Evolutionary conservation across 179 eudicot species (phyloP), one percentile per base, ranked within the genome.

Genomic region (Drosera spatulata): DNA sequence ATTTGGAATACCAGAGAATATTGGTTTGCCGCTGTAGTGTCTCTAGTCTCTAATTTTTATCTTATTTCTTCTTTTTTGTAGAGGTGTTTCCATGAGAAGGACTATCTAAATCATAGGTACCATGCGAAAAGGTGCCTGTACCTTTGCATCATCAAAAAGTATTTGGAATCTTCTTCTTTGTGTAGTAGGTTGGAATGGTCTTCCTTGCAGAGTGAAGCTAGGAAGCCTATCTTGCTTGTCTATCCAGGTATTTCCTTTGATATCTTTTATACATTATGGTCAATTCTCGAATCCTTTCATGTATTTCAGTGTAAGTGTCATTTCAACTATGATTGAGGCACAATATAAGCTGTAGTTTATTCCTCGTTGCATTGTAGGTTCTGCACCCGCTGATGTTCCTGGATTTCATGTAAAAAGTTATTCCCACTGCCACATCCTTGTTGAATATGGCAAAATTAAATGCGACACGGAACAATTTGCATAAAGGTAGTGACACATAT

Each of bases 61-160:
- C n/a, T n/a, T n/a, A n/a, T n/a, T n/a, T 43, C 14, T 63, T 55
- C 49, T 22, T 43, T 39, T n/a, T n/a, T n/a, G n/a, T n/a, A 91
- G 98, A 93, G 82, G 71, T 85, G 91, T 61, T 91, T 91, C 77
- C 85, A 74, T 65, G 98, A 88, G 61, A 91, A 91, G 69, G 98
- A 91, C 76, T 88, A 84, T 70, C 71, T 91, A 66, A 86, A 91
- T 75, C 72, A 88, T 65, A 81, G 96, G 46, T 91, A 88, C 75
- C 93, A 88, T 82, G 96, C 91, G 63, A 91, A 91, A 80, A 84
- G 98, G 69, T 88, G 80, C 63, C 95, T 91, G 14, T 91, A 91
- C 67, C 91, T 91, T 38, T 80, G 93, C 66, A 61, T 81, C 45
- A 75, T 91, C 58, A 91, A 88, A 79, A 88, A 78, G 71, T 72